Conservation (phyloP, 2,329 filamentous ascomycete species). For the Penicillium sp. region DNA sequence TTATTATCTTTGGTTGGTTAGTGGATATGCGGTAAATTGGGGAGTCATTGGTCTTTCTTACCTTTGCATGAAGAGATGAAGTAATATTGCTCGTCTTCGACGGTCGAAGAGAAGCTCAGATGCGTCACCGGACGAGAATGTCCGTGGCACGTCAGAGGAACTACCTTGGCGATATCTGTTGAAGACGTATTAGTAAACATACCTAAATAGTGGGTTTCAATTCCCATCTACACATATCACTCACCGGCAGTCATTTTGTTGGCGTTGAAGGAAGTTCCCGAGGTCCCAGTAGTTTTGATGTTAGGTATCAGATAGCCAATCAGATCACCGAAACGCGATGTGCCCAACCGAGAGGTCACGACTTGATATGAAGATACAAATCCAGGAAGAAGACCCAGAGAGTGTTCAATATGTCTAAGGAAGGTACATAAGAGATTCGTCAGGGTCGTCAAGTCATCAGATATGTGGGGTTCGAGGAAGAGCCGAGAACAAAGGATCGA, state of each 20-base stretch:
- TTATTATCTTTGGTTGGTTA: constrained; percentile 64
- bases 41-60: constrained; percentile 28
- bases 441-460: constrained; percentile 35
- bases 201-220: neutral
- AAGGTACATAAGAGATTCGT: constrained; percentile 34
- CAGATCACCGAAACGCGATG: neutral
- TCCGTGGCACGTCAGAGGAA: constrained; percentile 86
- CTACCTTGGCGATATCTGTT: constrained; percentile 50
- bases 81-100: constrained; percentile 78
- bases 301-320: constrained; percentile 5
- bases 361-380: constrained; percentile 5
- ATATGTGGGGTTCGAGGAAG: constrained; percentile 13
- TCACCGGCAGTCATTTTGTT: constrained; percentile 15
- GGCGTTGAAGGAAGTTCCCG: constrained; percentile 2
- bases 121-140: constrained; percentile 89
- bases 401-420: constrained; percentile 15
- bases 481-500: constrained; percentile 14
- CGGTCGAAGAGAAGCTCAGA: constrained; percentile 74
- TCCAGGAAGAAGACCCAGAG: constrained; percentile 10
- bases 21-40: neutral
- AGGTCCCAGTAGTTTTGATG: constrained; percentile 4
- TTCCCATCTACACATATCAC: neutral
- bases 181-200: neutral
- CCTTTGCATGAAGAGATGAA: constrained; percentile 90
- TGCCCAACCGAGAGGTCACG: neutral